These are phyloP conservation scores for Tricholoma bakamatsutake DNA, from an alignment of 768 basidiomycete species.

Conservation along the genomic window DNA sequence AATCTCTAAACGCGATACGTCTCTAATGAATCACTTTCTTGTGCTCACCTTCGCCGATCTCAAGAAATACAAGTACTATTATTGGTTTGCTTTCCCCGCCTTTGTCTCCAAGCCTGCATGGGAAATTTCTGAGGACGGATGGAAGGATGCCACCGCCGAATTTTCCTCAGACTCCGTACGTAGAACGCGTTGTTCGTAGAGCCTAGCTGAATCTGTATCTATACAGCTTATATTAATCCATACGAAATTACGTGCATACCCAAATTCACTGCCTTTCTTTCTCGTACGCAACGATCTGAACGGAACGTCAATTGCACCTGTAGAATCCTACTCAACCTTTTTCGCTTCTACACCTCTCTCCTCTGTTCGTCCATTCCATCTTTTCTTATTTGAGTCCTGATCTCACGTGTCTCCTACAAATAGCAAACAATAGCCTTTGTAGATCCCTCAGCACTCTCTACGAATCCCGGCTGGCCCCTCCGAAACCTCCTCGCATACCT, in stretches of 20 bases:
- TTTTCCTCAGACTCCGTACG: slow-evolving; percentile 39
- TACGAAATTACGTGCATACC: slow-evolving; percentile 34
- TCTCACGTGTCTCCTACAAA: slow-evolving; percentile 1
- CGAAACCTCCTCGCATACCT: slow-evolving; percentile 89
- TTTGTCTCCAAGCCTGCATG: slow-evolving; percentile 86
- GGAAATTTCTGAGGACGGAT: slow-evolving; percentile 67
- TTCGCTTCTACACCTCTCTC: slow-evolving; percentile 32
- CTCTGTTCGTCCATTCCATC: slow-evolving; percentile 2
- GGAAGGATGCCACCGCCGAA: slow-evolving; percentile 42
- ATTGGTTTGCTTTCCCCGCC: slow-evolving; percentile 98
- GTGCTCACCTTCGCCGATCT: slow-evolving; percentile 94
- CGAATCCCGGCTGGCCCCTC: slow-evolving; percentile 87
- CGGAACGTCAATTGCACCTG: slow-evolving; percentile 36
- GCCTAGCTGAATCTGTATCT: neutral
- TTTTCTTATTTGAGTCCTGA: neutral
- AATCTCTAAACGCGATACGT: slow-evolving; percentile 42
- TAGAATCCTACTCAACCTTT: slow-evolving; percentile 56
- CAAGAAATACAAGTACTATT: slow-evolving; percentile 96
- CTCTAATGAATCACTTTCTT: slow-evolving; percentile 70
- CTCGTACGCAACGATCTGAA: slow-evolving; percentile 40
- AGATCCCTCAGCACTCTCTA: slow-evolving; percentile 77
- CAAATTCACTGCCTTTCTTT: slow-evolving; percentile 50
- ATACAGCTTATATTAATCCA: slow-evolving; percentile 50
- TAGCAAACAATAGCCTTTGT: slow-evolving; percentile 55
- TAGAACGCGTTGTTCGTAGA: neutral